These are phyloP conservation scores for Cutaneotrichosporon arboriforme DNA, from an alignment of 1,284 basidiomycete species.

Conservation along the genomic window DNA sequence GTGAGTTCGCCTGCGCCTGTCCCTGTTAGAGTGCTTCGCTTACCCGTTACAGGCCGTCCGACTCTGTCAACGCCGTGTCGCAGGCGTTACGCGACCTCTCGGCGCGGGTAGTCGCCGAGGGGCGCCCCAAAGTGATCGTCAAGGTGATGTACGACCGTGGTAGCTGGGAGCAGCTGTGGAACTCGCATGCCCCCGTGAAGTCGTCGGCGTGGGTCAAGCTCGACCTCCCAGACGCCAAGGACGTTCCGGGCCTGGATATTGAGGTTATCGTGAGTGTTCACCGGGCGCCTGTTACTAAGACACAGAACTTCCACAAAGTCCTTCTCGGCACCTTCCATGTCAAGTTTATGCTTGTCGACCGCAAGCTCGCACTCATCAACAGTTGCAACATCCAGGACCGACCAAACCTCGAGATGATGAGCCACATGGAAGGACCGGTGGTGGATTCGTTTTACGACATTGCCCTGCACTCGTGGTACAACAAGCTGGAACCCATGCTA, in stretches of 20 bases:
- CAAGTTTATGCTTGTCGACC: slow-evolving; percentile 69
- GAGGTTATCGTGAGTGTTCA: slow-evolving; percentile 53
- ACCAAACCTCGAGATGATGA: slow-evolving; percentile 61
- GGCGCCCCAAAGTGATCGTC: slow-evolving; percentile 54
- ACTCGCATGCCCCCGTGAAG: slow-evolving; percentile 53
- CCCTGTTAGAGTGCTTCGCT: not conserved
- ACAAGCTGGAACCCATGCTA: slow-evolving; percentile 16
- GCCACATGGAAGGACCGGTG: slow-evolving; percentile 61
- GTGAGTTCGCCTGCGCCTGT: slow-evolving; percentile 23
- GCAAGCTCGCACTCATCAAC: slow-evolving; percentile 65
- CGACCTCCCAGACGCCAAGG: slow-evolving; percentile 55
- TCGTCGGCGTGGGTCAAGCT: slow-evolving; percentile 49
- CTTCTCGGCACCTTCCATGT: slow-evolving; percentile 70
- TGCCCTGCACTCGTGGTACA: slow-evolving; percentile 59
- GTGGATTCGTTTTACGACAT: slow-evolving; percentile 68
- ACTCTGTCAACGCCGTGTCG: slow-evolving; percentile 55
- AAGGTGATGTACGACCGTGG: slow-evolving; percentile 66
- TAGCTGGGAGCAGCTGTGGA: slow-evolving; percentile 53
- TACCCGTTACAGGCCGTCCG: slow-evolving; percentile 48
- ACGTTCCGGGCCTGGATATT: slow-evolving; percentile 60
- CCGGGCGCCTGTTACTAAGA: slow-evolving; percentile 11
- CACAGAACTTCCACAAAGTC: slow-evolving; percentile 52
- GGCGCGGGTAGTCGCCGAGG: slow-evolving; percentile 50
- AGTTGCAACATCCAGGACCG: slow-evolving; percentile 65
- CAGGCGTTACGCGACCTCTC: slow-evolving; percentile 58